Conservation (phyloP, 2,329 filamentous ascomycete species). For the Scedosporium dehoogii region DNA sequence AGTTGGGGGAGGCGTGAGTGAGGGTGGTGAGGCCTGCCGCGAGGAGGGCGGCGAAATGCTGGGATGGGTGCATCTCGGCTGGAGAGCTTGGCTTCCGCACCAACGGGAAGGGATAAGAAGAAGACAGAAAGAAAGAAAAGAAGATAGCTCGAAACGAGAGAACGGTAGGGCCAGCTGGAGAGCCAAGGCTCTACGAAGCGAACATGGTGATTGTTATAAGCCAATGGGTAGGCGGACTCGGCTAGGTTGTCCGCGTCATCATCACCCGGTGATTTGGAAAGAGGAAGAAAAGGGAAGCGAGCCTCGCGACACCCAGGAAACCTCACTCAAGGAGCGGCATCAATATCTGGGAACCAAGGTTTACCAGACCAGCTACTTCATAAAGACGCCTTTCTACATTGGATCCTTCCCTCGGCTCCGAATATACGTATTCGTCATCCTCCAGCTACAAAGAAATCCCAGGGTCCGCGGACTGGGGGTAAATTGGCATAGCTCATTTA, state of each 20-base stretch:
- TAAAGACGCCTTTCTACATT: background rate
- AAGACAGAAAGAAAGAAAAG: background rate
- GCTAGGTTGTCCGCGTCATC: background rate
- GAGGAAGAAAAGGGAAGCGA: background rate
- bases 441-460: background rate
- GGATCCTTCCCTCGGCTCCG: background rate
- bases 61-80: background rate
- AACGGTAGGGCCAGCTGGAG: background rate
- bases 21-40: background rate
- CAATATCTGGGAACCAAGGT: background rate
- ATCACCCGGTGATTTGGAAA: background rate
- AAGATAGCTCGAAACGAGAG: background rate
- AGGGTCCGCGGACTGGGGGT: background rate
- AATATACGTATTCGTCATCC: background rate
- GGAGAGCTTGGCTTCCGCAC: background rate
- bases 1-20: constrained; percentile 2
- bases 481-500: background rate
- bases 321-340: background rate
- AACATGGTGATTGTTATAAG: background rate
- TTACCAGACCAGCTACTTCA: background rate
- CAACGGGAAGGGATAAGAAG: background rate
- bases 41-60: background rate
- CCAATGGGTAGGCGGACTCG: background rate
- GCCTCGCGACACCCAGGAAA: background rate
- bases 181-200: background rate